A percentile compares a stretch with the other conserved stretches of the same genome.
phyloP scores from a whole-genome alignment of 495 filamentous ascomycete species.

The Talaromyces ruber region DNA sequence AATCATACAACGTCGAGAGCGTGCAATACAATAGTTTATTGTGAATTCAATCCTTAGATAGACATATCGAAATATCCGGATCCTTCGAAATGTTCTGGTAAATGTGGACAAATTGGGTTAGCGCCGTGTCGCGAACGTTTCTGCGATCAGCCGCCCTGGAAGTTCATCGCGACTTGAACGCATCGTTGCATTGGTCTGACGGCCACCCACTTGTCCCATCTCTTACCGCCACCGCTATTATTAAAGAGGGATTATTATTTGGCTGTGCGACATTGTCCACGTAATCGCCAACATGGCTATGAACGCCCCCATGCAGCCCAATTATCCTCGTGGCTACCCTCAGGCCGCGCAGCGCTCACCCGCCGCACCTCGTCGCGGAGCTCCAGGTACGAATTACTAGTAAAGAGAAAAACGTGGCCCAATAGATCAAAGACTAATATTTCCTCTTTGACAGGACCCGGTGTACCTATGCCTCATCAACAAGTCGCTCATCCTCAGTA shows the following conservation, averaged over 20 bases:
- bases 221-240: neutral
- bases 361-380: slow-evolving; percentile 37
- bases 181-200: neutral
- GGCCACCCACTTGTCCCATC: neutral
- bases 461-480: slow-evolving; percentile 31
- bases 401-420: slow-evolving; percentile 9
- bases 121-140: slow-evolving; percentile 22
- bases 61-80: neutral
- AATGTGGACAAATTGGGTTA: neutral
- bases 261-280: neutral
- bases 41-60: neutral
- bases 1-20: neutral
- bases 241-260: neutral
- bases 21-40: neutral
- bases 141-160: slow-evolving; percentile 14
- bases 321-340: slow-evolving; percentile 35
- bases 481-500: slow-evolving; percentile 33
- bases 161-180: slow-evolving; percentile 3
- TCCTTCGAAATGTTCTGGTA: no score
- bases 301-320: slow-evolving; percentile 37
- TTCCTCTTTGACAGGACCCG: slow-evolving; percentile 15
- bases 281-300: slow-evolving; percentile 12
- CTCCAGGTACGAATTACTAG: slow-evolving; percentile 21
- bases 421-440: neutral
- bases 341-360: slow-evolving; percentile 34